phyloP scores from a whole-genome alignment of 1,139 yeast species.

The Yamadazyma buinensis region DNA sequence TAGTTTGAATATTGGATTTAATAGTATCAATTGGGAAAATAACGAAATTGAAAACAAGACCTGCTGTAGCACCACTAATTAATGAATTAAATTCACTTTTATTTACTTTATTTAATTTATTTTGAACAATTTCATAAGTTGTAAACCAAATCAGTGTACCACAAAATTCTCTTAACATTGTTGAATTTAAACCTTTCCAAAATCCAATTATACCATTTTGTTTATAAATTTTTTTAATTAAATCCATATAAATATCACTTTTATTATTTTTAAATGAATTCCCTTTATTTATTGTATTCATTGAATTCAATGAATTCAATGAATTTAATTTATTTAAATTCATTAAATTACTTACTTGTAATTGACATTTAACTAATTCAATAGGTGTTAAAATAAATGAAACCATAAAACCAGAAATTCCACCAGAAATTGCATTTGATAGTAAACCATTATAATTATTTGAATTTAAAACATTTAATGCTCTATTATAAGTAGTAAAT shows the following conservation, averaged over 20 bases:
- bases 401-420: constrained; percentile 77
- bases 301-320: too few relatives aligned
- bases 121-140: constrained; percentile 62
- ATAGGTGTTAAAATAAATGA: constrained; percentile 86
- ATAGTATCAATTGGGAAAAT: constrained; percentile 90
- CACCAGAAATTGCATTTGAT: constrained; percentile 61
- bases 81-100: constrained; percentile 48
- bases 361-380: constrained; percentile 80
- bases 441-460: constrained; percentile 24
- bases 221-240: constrained; percentile 41
- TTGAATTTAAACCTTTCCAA: constrained; percentile 89
- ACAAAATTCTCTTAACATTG: constrained; percentile 76
- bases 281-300: too few relatives aligned
- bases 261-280: neutral
- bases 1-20: constrained; percentile 83
- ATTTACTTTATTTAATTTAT: constrained; percentile 19
- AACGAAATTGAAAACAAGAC: constrained; percentile 72
- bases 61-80: constrained; percentile 83
- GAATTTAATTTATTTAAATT: neutral
- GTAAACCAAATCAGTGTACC: constrained; percentile 97
- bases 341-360: constrained; percentile 67
- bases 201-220: constrained; percentile 52
- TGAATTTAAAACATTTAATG: constrained; percentile 42
- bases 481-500: constrained; percentile 59
- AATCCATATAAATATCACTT: too few relatives aligned